Percentiles rank a stretch among this genome's conserved stretches.
These are phyloP conservation scores for Epipyxis sp. DNA, from an alignment of 108 stramenopile genomes.

Conservation along the genomic window DNA sequence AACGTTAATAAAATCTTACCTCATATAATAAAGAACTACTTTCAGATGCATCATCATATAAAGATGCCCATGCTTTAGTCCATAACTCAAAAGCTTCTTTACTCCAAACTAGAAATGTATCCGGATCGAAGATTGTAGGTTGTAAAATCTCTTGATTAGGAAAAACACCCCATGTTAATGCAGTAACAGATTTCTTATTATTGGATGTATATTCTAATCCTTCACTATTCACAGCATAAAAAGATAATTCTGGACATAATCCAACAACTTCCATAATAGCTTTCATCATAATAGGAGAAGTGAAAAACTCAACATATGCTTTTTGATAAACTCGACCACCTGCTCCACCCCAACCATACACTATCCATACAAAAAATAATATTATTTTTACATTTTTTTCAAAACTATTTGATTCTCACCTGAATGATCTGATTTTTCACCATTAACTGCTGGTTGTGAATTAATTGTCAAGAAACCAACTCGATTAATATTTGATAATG, in stretches of 20 bases:
- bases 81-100: slow-evolving; percentile 93
- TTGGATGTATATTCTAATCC: slow-evolving; percentile 28
- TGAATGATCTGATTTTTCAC: slow-evolving; percentile 65
- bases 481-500: slow-evolving; percentile 73
- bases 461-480: slow-evolving; percentile 88
- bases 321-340: slow-evolving; percentile 94
- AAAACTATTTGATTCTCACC: too few species aligned
- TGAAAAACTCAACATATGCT: slow-evolving; percentile 92
- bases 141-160: slow-evolving; percentile 86
- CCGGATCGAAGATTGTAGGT: slow-evolving; percentile 95
- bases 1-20: background rate
- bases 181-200: slow-evolving; percentile 47
- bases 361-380: too few species aligned
- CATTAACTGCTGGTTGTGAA: slow-evolving; percentile 87
- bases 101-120: slow-evolving; percentile 77
- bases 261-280: slow-evolving; percentile 60
- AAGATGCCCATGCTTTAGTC: slow-evolving; percentile 80
- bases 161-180: slow-evolving; percentile 85
- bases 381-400: too few species aligned
- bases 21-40: slow-evolving; percentile 74
- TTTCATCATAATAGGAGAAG: slow-evolving; percentile 67
- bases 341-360: slow-evolving; percentile 88
- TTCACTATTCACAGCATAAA: slow-evolving; percentile 34
- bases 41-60: slow-evolving; percentile 79
- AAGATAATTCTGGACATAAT: background rate